Percentiles rank a stretch among this genome's conserved stretches.
phyloP scores from a whole-genome alignment of 78 protist genomes.

The slime mould (Dictyostelium discoideum) region DNA sequence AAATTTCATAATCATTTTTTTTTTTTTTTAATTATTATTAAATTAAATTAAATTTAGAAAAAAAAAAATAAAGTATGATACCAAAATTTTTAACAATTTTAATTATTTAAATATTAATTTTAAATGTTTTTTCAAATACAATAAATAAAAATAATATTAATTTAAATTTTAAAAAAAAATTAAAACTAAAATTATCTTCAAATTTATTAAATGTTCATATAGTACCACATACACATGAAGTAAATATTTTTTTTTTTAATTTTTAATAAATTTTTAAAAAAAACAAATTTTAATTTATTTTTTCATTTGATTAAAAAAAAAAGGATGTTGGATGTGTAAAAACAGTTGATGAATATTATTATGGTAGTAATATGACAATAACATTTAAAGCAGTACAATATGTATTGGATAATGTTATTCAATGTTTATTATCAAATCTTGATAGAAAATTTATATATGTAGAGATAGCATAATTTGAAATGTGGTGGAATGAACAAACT shows the following conservation, averaged over 20 bases:
- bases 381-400: conserved; percentile 44
- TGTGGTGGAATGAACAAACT: conserved; percentile 91
- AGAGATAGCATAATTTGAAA: conserved; percentile 86
- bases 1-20: too few relatives aligned
- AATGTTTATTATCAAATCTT: conserved; percentile 24
- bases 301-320: neutral
- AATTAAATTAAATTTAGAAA: too few relatives aligned
- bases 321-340: conserved; percentile 91
- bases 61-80: too few relatives aligned
- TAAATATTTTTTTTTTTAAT: neutral
- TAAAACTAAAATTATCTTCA: neutral
- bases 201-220: conserved; percentile 60
- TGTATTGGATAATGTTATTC: conserved; percentile 56
- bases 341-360: conserved; percentile 90
- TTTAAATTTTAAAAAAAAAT: neutral
- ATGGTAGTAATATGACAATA: conserved; percentile 67
- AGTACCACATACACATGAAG: conserved; percentile 81
- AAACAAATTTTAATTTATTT: neutral
- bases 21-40: too few relatives aligned
- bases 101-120: too few relatives aligned
- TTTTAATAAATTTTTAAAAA: too few relatives aligned
- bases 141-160: too few relatives aligned
- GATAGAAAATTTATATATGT: conserved; percentile 90
- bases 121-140: too few relatives aligned
- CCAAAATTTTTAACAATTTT: too few relatives aligned